These are phyloP conservation scores for Angomonas ambiguus DNA, from an alignment of 208 protist genomes.

Conservation along the genomic window DNA sequence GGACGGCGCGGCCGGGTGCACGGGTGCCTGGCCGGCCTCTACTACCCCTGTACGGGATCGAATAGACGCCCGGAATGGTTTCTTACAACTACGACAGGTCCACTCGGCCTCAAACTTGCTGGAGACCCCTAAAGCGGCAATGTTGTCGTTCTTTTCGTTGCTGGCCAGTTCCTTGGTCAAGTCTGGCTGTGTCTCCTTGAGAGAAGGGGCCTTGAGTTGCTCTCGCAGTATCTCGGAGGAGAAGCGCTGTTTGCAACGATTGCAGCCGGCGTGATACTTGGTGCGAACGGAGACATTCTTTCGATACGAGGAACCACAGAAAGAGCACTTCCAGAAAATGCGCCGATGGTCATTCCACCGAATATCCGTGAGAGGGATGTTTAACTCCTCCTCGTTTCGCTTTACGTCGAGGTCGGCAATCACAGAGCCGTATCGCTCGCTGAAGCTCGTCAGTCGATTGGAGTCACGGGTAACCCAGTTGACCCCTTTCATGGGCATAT, in stretches of 20 bases:
- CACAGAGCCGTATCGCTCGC: slow-evolving; percentile 60
- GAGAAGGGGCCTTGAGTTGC: slow-evolving; percentile 24
- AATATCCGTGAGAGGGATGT: slow-evolving; percentile 59
- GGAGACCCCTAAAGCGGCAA: slow-evolving; percentile 40
- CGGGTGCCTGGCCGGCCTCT: slow-evolving; percentile 50
- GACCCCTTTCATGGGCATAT: slow-evolving; percentile 76
- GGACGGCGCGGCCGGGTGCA: slow-evolving; percentile 43
- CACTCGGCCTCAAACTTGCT: slow-evolving; percentile 78
- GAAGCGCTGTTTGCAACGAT: slow-evolving; percentile 58
- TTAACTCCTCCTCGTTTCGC: slow-evolving; percentile 75
- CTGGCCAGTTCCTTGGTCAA: slow-evolving; percentile 40
- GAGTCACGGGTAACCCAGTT: slow-evolving; percentile 88
- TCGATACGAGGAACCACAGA: slow-evolving; percentile 71
- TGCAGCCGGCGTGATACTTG: slow-evolving; percentile 80
- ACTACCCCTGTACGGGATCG: slow-evolving; percentile 68
- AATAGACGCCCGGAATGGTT: slow-evolving; percentile 56
- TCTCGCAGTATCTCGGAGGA: slow-evolving; percentile 70
- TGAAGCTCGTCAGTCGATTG: slow-evolving; percentile 77
- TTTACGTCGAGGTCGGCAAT: slow-evolving; percentile 76
- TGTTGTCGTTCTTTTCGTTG: slow-evolving; percentile 47
- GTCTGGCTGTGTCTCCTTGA: slow-evolving; percentile 32
- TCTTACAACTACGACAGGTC: slow-evolving; percentile 57
- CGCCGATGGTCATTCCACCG: slow-evolving; percentile 86
- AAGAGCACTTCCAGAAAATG: slow-evolving; percentile 78
- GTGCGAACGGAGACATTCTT: slow-evolving; percentile 79